phyloP scores from a whole-genome alignment of 495 filamentous ascomycete species.

The Durotheca rogersii region DNA sequence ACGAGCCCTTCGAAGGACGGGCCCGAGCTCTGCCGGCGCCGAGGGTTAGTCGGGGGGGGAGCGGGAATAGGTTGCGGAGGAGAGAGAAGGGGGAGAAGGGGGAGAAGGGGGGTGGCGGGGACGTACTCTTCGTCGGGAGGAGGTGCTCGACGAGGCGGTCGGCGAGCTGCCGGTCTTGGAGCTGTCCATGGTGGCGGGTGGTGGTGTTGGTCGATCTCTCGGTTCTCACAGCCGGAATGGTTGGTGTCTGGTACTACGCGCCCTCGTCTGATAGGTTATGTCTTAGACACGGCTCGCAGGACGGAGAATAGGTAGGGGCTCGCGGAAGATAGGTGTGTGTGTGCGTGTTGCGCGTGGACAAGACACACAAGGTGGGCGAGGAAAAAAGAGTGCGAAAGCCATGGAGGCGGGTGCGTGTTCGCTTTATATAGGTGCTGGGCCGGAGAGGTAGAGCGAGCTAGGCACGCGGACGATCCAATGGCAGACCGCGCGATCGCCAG shows the following conservation, averaged over 20 bases:
- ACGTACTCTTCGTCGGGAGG: slow-evolving; percentile 32
- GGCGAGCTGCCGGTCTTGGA: slow-evolving; percentile 11
- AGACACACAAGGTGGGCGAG: no score
- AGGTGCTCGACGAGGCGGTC: slow-evolving; percentile 5
- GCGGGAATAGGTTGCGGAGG: background rate
- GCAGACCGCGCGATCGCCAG: no score
- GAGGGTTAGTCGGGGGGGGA: slow-evolving; percentile 1
- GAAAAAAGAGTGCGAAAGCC: background rate
- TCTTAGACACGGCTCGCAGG: no score
- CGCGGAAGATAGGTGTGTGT: no score
- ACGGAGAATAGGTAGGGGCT: no score
- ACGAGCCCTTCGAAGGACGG: slow-evolving; percentile 45
- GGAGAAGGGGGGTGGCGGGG: background rate
- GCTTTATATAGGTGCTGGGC: slow-evolving; percentile 15
- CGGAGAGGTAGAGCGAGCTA: background rate
- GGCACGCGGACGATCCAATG: no score
- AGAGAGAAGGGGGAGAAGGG: background rate
- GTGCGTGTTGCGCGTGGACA: no score
- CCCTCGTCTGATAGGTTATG: no score
- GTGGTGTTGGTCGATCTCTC: background rate
- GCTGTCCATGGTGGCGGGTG: slow-evolving; percentile 30
- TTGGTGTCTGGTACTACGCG: background rate
- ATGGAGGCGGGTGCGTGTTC: slow-evolving; percentile 3
- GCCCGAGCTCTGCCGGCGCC: slow-evolving; percentile 35
- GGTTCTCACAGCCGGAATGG: background rate